phyloP scores from a whole-genome alignment of 2,329 filamentous ascomycete species.

The Aspergillus floridensis region DNA sequence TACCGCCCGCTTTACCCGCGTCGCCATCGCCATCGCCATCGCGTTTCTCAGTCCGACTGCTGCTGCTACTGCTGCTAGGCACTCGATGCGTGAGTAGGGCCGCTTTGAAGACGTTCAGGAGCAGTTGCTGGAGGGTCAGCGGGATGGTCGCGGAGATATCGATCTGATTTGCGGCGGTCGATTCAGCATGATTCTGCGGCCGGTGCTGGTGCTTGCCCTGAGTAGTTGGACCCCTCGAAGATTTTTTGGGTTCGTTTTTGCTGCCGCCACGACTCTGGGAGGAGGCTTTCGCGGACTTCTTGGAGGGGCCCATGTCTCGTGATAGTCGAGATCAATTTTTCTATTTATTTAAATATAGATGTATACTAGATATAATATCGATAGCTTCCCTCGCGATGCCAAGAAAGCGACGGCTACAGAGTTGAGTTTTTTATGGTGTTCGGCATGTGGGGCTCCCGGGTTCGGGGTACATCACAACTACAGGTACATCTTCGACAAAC shows the following conservation, averaged over 20 bases:
- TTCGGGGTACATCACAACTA: background rate
- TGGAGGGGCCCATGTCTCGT: background rate
- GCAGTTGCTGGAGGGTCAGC: conserved; percentile 61
- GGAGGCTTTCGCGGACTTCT: background rate
- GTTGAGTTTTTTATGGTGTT: conserved; percentile 2
- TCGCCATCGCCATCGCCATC: background rate
- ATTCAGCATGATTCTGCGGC: background rate
- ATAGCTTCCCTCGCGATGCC: background rate
- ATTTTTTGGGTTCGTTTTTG: background rate
- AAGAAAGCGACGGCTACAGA: background rate
- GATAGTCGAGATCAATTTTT: background rate
- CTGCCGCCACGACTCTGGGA: background rate
- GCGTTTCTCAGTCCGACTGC: background rate
- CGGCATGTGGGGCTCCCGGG: background rate
- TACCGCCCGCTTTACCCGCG: background rate
- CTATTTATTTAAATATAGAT: too few relatives aligned
- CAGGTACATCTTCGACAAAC: background rate
- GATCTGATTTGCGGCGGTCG: conserved; percentile 11
- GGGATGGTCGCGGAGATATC: conserved; percentile 42
- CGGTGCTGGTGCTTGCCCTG: conserved; percentile 3
- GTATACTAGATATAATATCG: background rate
- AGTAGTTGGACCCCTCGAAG: background rate
- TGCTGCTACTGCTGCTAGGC: background rate
- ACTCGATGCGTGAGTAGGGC: conserved; percentile 53
- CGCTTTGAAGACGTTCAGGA: conserved; percentile 70